Percentiles rank a stretch among this genome's conserved stretches.
Conservation (phyloP, 345 rosid genomes). For the Melastoma malabathricum region DNA sequence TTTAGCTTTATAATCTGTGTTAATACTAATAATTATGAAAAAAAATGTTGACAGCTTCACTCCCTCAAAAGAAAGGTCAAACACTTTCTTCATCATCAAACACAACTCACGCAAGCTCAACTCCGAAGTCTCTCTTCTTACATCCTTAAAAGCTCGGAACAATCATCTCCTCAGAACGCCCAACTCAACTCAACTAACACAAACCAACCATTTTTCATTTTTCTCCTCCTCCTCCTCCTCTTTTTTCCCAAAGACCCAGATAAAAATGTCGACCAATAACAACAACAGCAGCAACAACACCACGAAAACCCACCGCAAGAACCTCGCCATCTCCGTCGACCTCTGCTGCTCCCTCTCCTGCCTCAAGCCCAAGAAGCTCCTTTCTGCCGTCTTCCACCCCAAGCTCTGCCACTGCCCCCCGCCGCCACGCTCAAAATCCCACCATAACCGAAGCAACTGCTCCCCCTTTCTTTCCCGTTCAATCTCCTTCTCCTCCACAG, state of each 20-base stretch:
- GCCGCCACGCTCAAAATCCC: constrained; percentile 6
- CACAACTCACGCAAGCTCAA: no score
- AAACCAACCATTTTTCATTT: not conserved
- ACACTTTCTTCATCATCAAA: no score
- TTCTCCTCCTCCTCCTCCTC: not conserved
- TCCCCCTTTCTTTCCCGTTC: constrained; percentile 8
- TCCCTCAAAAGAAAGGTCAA: no score
- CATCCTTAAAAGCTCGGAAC: constrained; percentile 7
- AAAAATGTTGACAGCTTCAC: no score
- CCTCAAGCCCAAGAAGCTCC: constrained; percentile 33
- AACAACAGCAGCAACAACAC: constrained; percentile 32
- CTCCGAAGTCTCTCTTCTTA: not conserved
- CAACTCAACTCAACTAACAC: not conserved
- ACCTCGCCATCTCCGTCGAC: constrained; percentile 27
- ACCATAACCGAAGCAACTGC: constrained; percentile 8
- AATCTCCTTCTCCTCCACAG: constrained; percentile 15
- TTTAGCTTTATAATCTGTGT: no score
- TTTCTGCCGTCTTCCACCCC: constrained; percentile 27
- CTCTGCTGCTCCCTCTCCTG: constrained; percentile 47
- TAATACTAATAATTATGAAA: no score
- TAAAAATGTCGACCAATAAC: constrained; percentile 29
- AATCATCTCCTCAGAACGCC: no score
- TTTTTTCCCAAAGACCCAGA: not conserved
- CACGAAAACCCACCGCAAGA: constrained; percentile 21
- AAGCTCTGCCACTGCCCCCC: constrained; percentile 11